Base-by-base conservation (phyloP, 371 early-diverging fungal genomes). In the Syncephalastrum racemosum region DNA sequence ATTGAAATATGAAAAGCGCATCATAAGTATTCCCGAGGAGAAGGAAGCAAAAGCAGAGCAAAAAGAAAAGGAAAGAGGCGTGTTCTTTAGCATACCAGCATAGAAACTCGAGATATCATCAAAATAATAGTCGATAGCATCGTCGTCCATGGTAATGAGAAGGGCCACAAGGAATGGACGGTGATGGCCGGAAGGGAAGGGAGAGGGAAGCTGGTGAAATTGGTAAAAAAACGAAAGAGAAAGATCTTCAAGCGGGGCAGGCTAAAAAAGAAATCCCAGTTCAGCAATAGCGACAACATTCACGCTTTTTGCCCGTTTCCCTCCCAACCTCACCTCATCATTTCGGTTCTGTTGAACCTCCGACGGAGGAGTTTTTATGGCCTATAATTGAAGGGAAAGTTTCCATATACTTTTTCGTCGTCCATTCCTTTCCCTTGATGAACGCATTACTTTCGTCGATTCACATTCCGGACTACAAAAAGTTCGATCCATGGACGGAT, bases 71-170 rank as follows among this genome's bases (percentile, higher is more conserved):
- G 14, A 31, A 52, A 8, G 15, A 36, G 52, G 53, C 16, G 19
- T 13, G 14, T 18, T 27, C 20, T 16, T 25, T 27, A 22, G 22
- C 27, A 64, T 70, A 75, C 82, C 84, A 47, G 76, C 75, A 67
- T 71, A 73, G 64, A 81, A 84, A 46, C 66, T 68, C 3, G 67
- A 60, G 42, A 72, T 60, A 39, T 65, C 64, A 53, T 78, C 78
- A 66, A 78, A 78, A 36, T 59, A 67, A 43, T 74, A 78, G 43
- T 74, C 78, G 53, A 78, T 74, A 23, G 64, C 61, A 46, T 66
- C 68, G 50, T 71, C 66, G 44, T 64, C 61, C 60, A 64, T 51
- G 15, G 47, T 47, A 31, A 48, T 42, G 10, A 19, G 43, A 40
- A 36, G n/a, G 24, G 14, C 39, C 20, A 5, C 25, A 19, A 40